Evolutionary conservation across 345 rosid species (phyloP), one percentile per base, ranked within the genome.

Genomic region (Sisymbrium irio): DNA sequence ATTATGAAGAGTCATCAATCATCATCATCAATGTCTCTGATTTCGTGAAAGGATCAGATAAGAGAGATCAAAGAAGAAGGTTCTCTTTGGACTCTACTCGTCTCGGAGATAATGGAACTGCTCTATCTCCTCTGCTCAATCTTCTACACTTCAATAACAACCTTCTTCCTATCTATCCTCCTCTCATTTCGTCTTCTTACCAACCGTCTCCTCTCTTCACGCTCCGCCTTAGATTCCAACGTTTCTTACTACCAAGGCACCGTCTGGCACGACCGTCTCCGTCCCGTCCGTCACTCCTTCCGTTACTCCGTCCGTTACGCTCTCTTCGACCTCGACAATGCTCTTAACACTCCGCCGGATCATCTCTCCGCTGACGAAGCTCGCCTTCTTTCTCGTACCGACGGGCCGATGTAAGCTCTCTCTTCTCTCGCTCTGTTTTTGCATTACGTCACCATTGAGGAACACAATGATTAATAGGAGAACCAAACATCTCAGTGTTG

Each of bases 231-330:
- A 7, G 35, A 69, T 9, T 41, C 77, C 4, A 20, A 54, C 5
- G 78, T 82, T 33, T 72, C 71, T 3, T 85, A 82, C 66, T 93
- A 90, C 71, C 74, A 90, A 83, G 98, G 98, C 73, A 82, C 80
- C 22, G 96, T 93, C 33, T 89, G 88, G 91, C 97, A 93, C 79
- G 84, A 89, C 74, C 96, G 96, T 58, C 90, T 90, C 79, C 93
- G 81, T 18, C 98, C 97, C 36, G 84, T 82, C 68, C 84, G 78
- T 27, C 94, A 93, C 71, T 84, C 90, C 0, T 91, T 94, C 72
- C 82, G 72, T 15, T 89, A 88, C 82, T 25, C 86, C 5, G 91
- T 91, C 13, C 90, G 96, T 68, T 93, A 88, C 76, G 96, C 91
- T 1, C 88, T 94, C 58, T 72, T 81, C 33, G 93, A 88, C 86